phyloP scores from a whole-genome alignment of 2,329 filamentous ascomycete species.

The Beauveria sp. region DNA sequence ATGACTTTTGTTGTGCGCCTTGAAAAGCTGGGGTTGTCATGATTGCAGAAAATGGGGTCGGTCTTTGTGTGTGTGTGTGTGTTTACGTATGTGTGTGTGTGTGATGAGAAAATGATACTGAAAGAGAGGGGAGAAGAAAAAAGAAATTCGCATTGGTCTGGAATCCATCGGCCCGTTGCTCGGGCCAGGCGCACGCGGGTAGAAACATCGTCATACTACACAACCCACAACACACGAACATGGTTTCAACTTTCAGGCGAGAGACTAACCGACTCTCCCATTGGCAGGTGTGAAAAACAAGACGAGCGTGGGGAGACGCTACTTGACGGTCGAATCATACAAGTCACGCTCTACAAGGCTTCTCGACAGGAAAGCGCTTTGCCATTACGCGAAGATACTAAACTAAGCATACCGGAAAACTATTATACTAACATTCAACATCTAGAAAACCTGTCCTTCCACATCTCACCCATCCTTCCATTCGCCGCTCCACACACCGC shows the following conservation, averaged over 20 bases:
- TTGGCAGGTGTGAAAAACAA: too few relatives aligned
- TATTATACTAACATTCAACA: slow-evolving; percentile 11
- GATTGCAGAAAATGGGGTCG: not conserved
- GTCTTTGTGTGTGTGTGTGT: too few relatives aligned
- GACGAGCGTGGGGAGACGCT: too few relatives aligned
- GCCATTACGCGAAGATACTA: slow-evolving; percentile 12
- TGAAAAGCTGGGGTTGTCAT: not conserved
- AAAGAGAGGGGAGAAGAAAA: not conserved
- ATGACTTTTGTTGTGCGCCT: not conserved
- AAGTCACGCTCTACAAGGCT: not conserved
- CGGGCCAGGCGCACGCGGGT: not conserved
- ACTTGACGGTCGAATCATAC: not conserved
- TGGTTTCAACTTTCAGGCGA: not conserved
- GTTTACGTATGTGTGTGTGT: too few relatives aligned
- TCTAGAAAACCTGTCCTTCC: slow-evolving; percentile 11
- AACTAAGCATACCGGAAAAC: slow-evolving; percentile 12
- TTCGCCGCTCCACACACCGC: not conserved
- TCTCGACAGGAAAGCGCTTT: slow-evolving; percentile 12
- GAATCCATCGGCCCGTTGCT: not conserved
- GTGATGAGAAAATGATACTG: too few relatives aligned
- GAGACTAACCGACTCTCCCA: not conserved
- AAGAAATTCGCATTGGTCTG: not conserved
- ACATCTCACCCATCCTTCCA: not conserved
- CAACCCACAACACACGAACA: not conserved
- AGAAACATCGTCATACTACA: not conserved